Evolutionary conservation across 306 rosid species (phyloP), one percentile per base, ranked within the genome.

Genomic region (Casuarina equisetifolia): DNA sequence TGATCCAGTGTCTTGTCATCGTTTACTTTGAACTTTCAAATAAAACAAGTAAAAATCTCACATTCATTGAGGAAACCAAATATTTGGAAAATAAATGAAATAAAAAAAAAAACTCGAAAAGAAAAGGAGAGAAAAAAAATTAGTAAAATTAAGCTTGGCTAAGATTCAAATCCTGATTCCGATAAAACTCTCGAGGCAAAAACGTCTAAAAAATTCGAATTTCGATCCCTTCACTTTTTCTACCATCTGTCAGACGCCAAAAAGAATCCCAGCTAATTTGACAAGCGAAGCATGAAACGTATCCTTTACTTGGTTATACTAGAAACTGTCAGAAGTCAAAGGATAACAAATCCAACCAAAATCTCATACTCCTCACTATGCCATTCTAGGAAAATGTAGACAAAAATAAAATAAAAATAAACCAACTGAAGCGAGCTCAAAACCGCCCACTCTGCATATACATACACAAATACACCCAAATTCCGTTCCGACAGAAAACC

Each of bases 241-340:
- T 38, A 12, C 15, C 16, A n/a, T 3, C 42, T n/a, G n/a, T 38
- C 19, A 72, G 71, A 10, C 72, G 38, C 63, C 1, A 20, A 72
- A 71, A 49, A 73, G 44, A 11, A 3, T 35, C 48, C 50, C 38
- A 50, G 25, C 17, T 12, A 66, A 53, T 76, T 43, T 57, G 12
- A 48, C 16, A 48, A 70, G 17, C 66, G 54, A 76, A 67, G 66
- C 6, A 76, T 15, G 17, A 35, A 76, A 67, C 25, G 36, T 38
- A 58, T 46, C 57, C 71, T 42, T 66, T 43, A 66, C 32, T 43
- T 36, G 16, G 50, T 45, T 44, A 44, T 72, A 8, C 1, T 9
- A 57, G 39, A 44, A 25, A 32, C 15, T 62, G 59, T 0, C 7
- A 20, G 11, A 50, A 48, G 48, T 0, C 36, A 20, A 20, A 61